Conservation (phyloP, 805 yeast genomes). For the Candida dajiaensis region DNA sequence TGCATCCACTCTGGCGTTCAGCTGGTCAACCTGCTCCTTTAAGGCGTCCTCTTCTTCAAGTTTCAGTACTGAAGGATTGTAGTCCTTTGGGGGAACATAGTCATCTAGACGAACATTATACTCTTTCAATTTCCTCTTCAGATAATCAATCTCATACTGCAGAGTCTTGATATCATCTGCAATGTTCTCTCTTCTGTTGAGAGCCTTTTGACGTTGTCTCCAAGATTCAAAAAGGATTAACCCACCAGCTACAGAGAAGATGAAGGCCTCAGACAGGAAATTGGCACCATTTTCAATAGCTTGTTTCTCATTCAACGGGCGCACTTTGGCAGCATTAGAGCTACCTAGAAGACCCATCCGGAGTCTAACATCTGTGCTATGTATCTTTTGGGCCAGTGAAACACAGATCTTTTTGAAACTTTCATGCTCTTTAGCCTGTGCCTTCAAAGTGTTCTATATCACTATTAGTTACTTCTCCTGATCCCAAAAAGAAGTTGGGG, state of each 20-base stretch:
- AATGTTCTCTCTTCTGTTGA: slow-evolving; percentile 53
- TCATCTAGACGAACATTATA: slow-evolving; percentile 40
- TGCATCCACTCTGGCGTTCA: slow-evolving; percentile 6
- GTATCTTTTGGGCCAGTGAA: slow-evolving; percentile 64
- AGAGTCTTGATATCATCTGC: slow-evolving; percentile 67
- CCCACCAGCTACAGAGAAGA: slow-evolving; percentile 76
- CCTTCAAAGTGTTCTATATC: slow-evolving; percentile 48
- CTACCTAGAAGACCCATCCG: slow-evolving; percentile 44
- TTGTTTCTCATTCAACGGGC: slow-evolving; percentile 76
- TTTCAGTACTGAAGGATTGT: slow-evolving; percentile 39
- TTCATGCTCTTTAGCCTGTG: slow-evolving; percentile 71
- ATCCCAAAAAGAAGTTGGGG: no score
- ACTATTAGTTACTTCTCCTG: not conserved
- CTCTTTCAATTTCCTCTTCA: slow-evolving; percentile 43
- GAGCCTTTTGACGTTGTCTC: slow-evolving; percentile 61
- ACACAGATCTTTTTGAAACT: slow-evolving; percentile 59
- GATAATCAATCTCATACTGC: slow-evolving; percentile 62
- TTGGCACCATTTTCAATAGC: slow-evolving; percentile 83
- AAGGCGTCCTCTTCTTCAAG: slow-evolving; percentile 22
- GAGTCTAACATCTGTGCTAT: slow-evolving; percentile 55
- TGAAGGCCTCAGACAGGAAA: slow-evolving; percentile 68
- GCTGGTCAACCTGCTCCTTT: slow-evolving; percentile 7
- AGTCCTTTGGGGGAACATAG: slow-evolving; percentile 41
- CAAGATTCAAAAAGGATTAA: slow-evolving; percentile 66
- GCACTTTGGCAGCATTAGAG: slow-evolving; percentile 37